Evolutionary conservation across 176 grass and related monocot species (phyloP).

Genomic region (Paspalum notatum): DNA sequence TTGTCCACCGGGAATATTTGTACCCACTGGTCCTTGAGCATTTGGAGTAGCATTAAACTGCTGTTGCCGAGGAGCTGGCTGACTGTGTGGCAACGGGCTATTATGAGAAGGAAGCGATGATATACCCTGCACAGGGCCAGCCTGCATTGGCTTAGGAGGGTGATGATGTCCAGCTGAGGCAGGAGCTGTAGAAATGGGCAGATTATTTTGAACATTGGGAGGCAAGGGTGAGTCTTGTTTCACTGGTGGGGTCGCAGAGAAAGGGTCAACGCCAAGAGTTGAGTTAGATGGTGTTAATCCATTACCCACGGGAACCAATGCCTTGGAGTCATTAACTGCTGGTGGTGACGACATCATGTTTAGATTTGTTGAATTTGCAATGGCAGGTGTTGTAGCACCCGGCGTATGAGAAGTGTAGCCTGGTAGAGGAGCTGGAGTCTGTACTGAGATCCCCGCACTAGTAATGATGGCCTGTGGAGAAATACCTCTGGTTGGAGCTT

Average conservation of each 20-base stretch:
- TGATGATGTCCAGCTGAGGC: constrained; percentile 52
- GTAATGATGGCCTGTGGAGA: constrained; percentile 51
- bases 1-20: constrained; percentile 55
- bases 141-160: constrained; percentile 48
- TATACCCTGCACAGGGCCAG: constrained; percentile 49
- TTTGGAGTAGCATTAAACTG: constrained; percentile 53
- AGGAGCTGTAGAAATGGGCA: constrained; percentile 42
- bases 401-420: constrained; percentile 38
- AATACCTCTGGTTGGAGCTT: constrained; percentile 58
- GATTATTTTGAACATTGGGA: constrained; percentile 45
- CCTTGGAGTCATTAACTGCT: constrained; percentile 62
- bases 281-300: constrained; percentile 58
- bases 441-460: constrained; percentile 47
- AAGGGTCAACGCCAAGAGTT: constrained; percentile 51
- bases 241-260: constrained; percentile 51
- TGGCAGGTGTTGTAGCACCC: constrained; percentile 21
- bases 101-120: constrained; percentile 44
- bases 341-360: constrained; percentile 49
- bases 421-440: constrained; percentile 45
- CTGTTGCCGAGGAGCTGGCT: constrained; percentile 47
- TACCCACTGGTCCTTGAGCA: constrained; percentile 33
- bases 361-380: constrained; percentile 40
- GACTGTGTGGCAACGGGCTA: constrained; percentile 49
- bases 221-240: constrained; percentile 55
- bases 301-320: constrained; percentile 64